Percentiles rank a stretch among this genome's conserved stretches.
phyloP scores from a whole-genome alignment of 2,329 filamentous ascomycete genomes.

The Penicillium concentricum region DNA sequence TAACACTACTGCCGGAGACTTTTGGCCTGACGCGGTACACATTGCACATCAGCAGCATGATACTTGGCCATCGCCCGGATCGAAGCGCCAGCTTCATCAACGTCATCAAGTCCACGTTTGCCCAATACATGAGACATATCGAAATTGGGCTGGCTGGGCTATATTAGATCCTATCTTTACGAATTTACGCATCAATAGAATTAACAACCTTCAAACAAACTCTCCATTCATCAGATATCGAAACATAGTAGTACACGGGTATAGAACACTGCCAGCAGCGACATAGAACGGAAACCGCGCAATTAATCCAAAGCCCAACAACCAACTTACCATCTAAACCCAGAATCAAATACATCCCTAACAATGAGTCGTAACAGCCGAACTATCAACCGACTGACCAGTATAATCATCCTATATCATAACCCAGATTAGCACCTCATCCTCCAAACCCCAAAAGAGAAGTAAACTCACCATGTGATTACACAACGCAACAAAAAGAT shows the following conservation, averaged over 20 bases:
- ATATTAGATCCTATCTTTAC: background rate
- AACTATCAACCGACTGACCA: conserved; percentile 17
- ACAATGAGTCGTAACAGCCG: conserved; percentile 6
- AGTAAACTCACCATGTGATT: conserved; percentile 72
- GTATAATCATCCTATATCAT: conserved; percentile 27
- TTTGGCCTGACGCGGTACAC: background rate
- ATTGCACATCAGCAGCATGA: background rate
- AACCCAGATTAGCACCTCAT: background rate
- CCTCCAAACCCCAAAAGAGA: background rate
- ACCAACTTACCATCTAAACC: background rate
- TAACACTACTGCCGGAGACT: background rate
- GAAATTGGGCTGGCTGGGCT: background rate
- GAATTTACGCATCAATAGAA: conserved; percentile 7
- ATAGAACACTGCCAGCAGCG: conserved; percentile 10
- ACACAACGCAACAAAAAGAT: conserved; percentile 87
- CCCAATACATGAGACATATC: background rate
- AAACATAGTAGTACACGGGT: conserved; percentile 21
- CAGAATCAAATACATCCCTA: background rate
- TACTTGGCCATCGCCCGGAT: background rate
- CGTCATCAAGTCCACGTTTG: background rate
- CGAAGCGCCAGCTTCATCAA: background rate
- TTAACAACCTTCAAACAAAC: background rate
- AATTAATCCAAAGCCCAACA: background rate
- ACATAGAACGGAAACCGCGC: background rate
- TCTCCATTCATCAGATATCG: background rate